Percentiles rank a stretch among this genome's conserved stretches.
phyloP scores from a whole-genome alignment of 2,329 filamentous ascomycete genomes.

The Colletotrichum shisoi region DNA sequence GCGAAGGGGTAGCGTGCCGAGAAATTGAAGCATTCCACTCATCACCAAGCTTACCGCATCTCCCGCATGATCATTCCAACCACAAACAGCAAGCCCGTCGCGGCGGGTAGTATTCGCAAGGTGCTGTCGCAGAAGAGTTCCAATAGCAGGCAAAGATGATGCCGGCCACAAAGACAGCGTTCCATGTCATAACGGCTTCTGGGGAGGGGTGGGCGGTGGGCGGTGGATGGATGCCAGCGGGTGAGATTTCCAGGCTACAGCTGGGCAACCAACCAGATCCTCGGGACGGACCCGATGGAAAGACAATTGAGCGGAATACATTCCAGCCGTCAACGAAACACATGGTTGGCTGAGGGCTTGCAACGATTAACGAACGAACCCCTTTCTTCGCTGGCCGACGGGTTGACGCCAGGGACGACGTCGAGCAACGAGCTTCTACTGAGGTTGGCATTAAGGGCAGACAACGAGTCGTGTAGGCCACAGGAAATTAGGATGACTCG shows the following conservation, averaged over 20 bases:
- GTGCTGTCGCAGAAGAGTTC: neutral
- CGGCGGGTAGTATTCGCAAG: neutral
- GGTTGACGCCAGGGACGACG: neutral
- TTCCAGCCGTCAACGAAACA: slow-evolving; percentile 9
- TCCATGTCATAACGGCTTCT: slow-evolving; percentile 27
- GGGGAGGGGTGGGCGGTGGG: neutral
- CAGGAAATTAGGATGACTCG: neutral
- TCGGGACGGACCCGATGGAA: slow-evolving; percentile 18
- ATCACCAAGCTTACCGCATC: neutral
- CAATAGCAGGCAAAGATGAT: neutral
- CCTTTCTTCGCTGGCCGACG: neutral
- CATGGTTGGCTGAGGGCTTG: neutral
- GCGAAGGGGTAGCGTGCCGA: neutral
- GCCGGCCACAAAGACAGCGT: slow-evolving; percentile 3
- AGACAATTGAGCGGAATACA: neutral
- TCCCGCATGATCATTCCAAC: neutral
- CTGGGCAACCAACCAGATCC: slow-evolving; percentile 32
- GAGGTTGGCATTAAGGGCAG: slow-evolving; percentile 6
- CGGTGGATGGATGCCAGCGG: neutral
- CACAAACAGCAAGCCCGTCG: neutral
- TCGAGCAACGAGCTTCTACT: slow-evolving; percentile 8
- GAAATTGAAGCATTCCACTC: slow-evolving; percentile 23
- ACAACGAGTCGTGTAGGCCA: slow-evolving; percentile 1
- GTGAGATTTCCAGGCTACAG: neutral
- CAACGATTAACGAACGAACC: neutral